These are phyloP conservation scores for Boletus sp. DNA, from an alignment of 768 basidiomycete species.

Conservation along the genomic window DNA sequence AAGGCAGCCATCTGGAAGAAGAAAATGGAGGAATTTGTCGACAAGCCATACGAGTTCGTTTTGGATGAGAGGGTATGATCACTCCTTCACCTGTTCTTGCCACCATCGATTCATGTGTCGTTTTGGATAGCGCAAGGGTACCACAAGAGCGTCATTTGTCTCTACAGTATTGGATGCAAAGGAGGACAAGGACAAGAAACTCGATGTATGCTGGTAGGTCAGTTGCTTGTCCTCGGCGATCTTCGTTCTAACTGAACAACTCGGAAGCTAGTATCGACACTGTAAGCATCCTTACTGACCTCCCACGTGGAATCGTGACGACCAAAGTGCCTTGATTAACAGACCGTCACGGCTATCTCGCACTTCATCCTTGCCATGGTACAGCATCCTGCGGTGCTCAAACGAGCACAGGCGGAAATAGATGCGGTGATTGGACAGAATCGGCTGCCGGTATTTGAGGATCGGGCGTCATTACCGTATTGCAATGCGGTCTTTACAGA, in stretches of 20 bases:
- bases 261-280: too few species aligned
- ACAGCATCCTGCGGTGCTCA: constrained; percentile 39
- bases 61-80: too few species aligned
- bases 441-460: constrained; percentile 60
- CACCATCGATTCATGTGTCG: constrained; percentile 11
- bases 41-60: too few species aligned
- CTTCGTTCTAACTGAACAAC: too few species aligned
- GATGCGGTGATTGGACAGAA: not conserved
- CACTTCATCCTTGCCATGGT: constrained; percentile 72
- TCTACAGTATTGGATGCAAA: constrained; percentile 29
- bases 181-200: constrained; percentile 73
- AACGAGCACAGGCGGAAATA: too few species aligned
- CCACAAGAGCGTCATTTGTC: constrained; percentile 40
- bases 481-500: constrained; percentile 57
- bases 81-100: too few species aligned
- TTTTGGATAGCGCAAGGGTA: constrained; percentile 33
- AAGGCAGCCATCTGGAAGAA: too few species aligned
- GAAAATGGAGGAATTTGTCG: too few species aligned
- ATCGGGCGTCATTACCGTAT: constrained; percentile 56
- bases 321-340: not conserved
- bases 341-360: not conserved
- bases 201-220: constrained; percentile 58
- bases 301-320: not conserved
- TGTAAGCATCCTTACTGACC: constrained; percentile 4
- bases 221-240: too few species aligned